Evolutionary conservation across 1,284 basidiomycete species (phyloP), one percentile per base, ranked within the genome.

Genomic region (Leccinum pallidistipes): DNA sequence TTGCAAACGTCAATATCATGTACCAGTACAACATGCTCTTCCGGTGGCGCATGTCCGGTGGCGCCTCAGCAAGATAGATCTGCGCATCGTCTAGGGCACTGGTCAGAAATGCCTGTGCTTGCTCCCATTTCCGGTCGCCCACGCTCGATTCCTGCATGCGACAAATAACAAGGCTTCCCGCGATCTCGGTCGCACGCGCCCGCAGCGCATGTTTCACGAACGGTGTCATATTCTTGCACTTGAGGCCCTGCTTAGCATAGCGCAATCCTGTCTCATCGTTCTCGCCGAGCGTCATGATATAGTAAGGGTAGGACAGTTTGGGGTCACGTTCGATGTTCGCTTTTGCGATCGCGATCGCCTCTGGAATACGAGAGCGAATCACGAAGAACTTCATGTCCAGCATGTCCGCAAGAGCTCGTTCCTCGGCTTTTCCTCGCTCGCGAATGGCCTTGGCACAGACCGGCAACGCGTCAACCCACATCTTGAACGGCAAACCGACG

Each of bases 21-120:
- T 80, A 80, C 84, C 84, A 85, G 66, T 83, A 82, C 11, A 82
- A 66, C 10, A 85, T 78, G 34, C 77, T 80, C 69, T 79, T 80
- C 80, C 85, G 83, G 65, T 85, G 78, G 29, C 83, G 74, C 55
- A 81, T 81, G 66, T 87, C 86, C 3, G 86, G 86, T 0, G 86
- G 84, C 0, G 84, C 85, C 51, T 82, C 73, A 1, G 76, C 69
- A 2, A 85, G 75, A 66, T 81, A 87, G 14, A 74, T 74, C 67
- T 82, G 84, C 29, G 85, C 78, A 65, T 87, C 86, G 50, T 87
- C 84, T 59, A 80, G 71, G 0, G 86, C 83, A 21, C 75, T 77
- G 65, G 67, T 80, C 55, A 87, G 66, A 68, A 86, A 86, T 2
- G 85, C 85, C 43, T 86, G 79, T 0, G 83, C 86, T 64, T 86